Evolutionary conservation across 257 asterid species (phyloP).

Genomic region (Mentha longifolia): DNA sequence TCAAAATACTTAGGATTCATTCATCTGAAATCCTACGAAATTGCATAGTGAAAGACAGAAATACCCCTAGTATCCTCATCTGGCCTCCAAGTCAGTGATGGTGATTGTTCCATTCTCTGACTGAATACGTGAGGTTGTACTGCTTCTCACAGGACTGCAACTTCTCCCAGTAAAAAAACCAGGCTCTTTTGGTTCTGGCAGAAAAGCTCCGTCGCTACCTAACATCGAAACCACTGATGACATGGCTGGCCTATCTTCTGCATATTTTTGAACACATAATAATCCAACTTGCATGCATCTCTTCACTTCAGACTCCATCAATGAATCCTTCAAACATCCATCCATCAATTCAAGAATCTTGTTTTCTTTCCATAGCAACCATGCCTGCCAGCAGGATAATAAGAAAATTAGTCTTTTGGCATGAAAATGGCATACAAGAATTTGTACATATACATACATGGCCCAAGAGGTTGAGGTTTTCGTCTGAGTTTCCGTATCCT

Average conservation of each 20-base stretch:
- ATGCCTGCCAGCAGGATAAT: slow-evolving; percentile 41
- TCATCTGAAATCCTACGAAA: too few species aligned
- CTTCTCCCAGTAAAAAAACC: slow-evolving; percentile 40
- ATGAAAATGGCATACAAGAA: background rate
- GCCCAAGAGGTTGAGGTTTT: too few species aligned
- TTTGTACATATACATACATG: background rate
- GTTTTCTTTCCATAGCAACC: slow-evolving; percentile 46
- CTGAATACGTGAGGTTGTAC: background rate
- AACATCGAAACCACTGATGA: slow-evolving; percentile 47
- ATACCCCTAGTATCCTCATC: too few species aligned
- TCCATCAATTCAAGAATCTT: slow-evolving; percentile 41
- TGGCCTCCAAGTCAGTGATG: too few species aligned
- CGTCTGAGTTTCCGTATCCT: too few species aligned
- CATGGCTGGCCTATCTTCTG: slow-evolving; percentile 46
- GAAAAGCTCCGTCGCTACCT: slow-evolving; percentile 33
- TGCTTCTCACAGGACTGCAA: background rate
- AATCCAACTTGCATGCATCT: slow-evolving; percentile 55
- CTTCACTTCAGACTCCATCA: slow-evolving; percentile 41
- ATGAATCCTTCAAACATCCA: slow-evolving; percentile 23
- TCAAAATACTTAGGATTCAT: too few species aligned
- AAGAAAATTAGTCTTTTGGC: background rate
- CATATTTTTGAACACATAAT: slow-evolving; percentile 44
- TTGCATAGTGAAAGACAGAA: too few species aligned
- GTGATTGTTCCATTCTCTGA: slow-evolving; percentile 21
- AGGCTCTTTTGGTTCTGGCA: slow-evolving; percentile 51